Evolutionary conservation across 257 asterid species (phyloP).

Genomic region (Solanum virginianum): DNA sequence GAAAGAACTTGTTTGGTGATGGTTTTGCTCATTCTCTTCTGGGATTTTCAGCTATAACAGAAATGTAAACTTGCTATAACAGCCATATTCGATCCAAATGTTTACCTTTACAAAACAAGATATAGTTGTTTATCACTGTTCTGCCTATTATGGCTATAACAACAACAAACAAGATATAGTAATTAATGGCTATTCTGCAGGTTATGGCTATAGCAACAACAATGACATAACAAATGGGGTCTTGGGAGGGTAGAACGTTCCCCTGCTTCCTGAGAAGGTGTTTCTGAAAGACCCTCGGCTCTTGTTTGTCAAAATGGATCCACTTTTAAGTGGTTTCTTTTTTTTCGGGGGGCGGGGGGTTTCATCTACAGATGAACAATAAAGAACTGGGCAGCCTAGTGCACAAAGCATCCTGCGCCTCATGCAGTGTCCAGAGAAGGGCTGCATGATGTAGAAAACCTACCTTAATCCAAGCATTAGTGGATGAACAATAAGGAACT

Average conservation of each 20-base stretch:
- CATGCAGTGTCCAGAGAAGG: not conserved
- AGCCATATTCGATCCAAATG: not conserved
- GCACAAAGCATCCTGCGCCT: not conserved
- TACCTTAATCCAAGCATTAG: not conserved
- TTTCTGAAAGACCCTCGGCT: not conserved
- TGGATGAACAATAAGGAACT: not conserved
- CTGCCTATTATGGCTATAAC: not conserved
- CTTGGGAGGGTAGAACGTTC: not conserved
- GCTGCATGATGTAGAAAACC: not conserved
- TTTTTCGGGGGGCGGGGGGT: not conserved
- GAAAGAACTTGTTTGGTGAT: not conserved
- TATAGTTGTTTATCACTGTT: not conserved
- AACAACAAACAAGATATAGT: not conserved
- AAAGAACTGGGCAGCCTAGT: not conserved
- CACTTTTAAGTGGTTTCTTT: not conserved
- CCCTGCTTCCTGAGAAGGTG: not conserved
- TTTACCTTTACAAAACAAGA: not conserved
- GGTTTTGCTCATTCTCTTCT: not conserved
- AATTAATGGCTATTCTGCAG: not conserved
- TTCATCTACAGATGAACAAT: not conserved
- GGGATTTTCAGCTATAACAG: not conserved
- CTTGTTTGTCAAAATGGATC: not conserved
- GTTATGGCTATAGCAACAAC: not conserved
- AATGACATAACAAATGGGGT: not conserved
- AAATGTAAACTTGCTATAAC: not conserved